These are phyloP conservation scores for Paralagenidium karlingii DNA, from an alignment of 352 stramenopile species.

Conservation along the genomic window DNA sequence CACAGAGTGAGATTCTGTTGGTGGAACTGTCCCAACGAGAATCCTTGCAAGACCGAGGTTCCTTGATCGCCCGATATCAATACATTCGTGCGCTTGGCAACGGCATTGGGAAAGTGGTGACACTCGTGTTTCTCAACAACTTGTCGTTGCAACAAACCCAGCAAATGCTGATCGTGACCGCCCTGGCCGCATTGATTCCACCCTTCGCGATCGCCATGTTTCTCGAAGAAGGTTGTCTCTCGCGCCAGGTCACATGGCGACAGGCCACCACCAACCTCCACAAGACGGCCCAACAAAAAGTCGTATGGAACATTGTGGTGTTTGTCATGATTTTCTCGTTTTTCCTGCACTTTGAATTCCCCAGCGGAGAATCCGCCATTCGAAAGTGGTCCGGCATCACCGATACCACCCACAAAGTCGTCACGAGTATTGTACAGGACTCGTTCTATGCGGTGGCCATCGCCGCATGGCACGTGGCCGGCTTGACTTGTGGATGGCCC, in stretches of 20 bases:
- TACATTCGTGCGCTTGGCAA: conserved; percentile 22
- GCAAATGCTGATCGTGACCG: too few species aligned
- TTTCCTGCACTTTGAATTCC: conserved; percentile 41
- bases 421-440: too few species aligned
- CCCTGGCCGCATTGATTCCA: too few species aligned
- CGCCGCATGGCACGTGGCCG: background rate
- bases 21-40: conserved; percentile 76
- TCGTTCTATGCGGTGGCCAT: background rate
- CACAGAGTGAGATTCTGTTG: too few species aligned
- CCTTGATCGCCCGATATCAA: too few species aligned
- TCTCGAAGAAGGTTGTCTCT: too few species aligned
- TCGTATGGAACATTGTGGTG: conserved; percentile 23
- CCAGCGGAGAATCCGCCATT: conserved; percentile 22
- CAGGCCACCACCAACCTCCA: too few species aligned
- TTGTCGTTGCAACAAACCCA: too few species aligned
- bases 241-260: too few species aligned
- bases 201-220: too few species aligned
- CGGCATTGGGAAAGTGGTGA: conserved; percentile 7
- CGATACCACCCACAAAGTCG: conserved; percentile 10
- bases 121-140: background rate
- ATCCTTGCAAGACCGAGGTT: conserved; percentile 40
- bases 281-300: conserved; percentile 31
- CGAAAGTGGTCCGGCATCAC: conserved; percentile 17
- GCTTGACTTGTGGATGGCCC: background rate
- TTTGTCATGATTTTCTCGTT: conserved; percentile 55